Evolutionary conservation across 352 stramenopile species (phyloP).

Genomic region (Phytophthora pini): DNA sequence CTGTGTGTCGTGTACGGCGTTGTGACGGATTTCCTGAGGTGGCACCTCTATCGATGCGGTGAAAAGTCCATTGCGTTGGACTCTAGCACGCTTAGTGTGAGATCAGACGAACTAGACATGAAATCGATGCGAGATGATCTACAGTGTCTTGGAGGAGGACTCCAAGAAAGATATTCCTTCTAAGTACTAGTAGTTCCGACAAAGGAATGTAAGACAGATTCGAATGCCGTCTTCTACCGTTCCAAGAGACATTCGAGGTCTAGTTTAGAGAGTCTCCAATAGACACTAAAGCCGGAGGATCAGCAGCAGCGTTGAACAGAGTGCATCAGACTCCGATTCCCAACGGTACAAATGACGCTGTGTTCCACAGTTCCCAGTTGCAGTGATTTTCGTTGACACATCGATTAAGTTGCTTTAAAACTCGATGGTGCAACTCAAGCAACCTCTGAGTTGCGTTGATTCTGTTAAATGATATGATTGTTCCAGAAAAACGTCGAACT

Average conservation of each 20-base stretch:
- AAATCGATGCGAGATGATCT: conserved; percentile 43
- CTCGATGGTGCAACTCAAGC: not conserved
- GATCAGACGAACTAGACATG: conserved; percentile 25
- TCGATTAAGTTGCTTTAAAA: not conserved
- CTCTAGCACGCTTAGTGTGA: conserved; percentile 21
- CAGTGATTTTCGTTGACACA: no score
- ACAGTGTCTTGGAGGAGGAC: conserved; percentile 34
- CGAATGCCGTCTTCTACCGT: no score
- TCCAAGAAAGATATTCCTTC: conserved; percentile 18
- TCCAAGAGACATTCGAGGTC: no score
- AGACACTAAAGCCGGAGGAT: not conserved
- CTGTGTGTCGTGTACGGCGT: conserved; percentile 54
- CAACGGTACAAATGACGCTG: not conserved
- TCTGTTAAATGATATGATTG: not conserved
- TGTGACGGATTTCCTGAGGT: conserved; percentile 47
- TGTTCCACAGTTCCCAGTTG: no score
- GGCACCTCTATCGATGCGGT: no score
- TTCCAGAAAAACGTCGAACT: conserved; percentile 4
- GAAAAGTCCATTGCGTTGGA: conserved; percentile 41
- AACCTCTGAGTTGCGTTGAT: no score
- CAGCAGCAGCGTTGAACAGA: not conserved
- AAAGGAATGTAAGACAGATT: no score
- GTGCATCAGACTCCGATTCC: not conserved
- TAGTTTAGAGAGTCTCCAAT: no score
- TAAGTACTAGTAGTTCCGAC: no score